These are phyloP conservation scores for Phialophora tarda DNA, from an alignment of 2,329 filamentous ascomycete species.

Conservation along the genomic window DNA sequence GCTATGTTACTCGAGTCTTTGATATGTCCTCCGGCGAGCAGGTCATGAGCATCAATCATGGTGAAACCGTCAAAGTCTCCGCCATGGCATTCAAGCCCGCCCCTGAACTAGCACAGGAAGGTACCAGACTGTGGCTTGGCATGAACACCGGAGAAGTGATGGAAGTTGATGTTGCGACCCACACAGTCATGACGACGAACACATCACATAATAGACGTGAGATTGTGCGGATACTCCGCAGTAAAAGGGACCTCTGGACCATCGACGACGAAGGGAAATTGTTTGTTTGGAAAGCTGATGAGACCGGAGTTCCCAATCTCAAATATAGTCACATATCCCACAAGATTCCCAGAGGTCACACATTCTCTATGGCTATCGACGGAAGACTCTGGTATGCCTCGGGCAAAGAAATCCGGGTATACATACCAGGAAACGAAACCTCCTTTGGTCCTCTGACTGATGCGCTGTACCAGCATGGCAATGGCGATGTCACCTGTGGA, in stretches of 20 bases:
- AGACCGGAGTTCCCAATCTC: slow-evolving; percentile 74
- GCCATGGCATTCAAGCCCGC: slow-evolving; percentile 86
- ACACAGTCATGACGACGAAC: slow-evolving; percentile 72
- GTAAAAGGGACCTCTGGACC: slow-evolving; percentile 90
- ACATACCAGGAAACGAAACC: slow-evolving; percentile 72
- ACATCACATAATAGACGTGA: slow-evolving; percentile 78
- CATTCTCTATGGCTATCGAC: slow-evolving; percentile 85
- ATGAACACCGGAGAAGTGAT: slow-evolving; percentile 86
- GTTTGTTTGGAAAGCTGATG: slow-evolving; percentile 83
- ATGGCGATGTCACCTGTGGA: slow-evolving; percentile 87
- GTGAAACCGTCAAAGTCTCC: slow-evolving; percentile 81
- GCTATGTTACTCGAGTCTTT: slow-evolving; percentile 87
- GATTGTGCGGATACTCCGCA: slow-evolving; percentile 82
- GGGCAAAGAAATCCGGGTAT: slow-evolving; percentile 86
- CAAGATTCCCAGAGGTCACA: slow-evolving; percentile 78
- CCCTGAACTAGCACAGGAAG: slow-evolving; percentile 77
- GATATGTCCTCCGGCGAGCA: slow-evolving; percentile 80
- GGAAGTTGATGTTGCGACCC: slow-evolving; percentile 80
- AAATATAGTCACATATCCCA: slow-evolving; percentile 76
- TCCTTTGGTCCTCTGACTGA: slow-evolving; percentile 62
- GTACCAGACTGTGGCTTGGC: slow-evolving; percentile 83
- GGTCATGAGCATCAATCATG: slow-evolving; percentile 79
- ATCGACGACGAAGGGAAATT: slow-evolving; percentile 87
- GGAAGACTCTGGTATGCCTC: slow-evolving; percentile 85
- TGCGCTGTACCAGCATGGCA: slow-evolving; percentile 72